These are phyloP conservation scores for Triticum turgidum DNA, from an alignment of 176 grass and related monocot genomes.

Conservation along the genomic window DNA sequence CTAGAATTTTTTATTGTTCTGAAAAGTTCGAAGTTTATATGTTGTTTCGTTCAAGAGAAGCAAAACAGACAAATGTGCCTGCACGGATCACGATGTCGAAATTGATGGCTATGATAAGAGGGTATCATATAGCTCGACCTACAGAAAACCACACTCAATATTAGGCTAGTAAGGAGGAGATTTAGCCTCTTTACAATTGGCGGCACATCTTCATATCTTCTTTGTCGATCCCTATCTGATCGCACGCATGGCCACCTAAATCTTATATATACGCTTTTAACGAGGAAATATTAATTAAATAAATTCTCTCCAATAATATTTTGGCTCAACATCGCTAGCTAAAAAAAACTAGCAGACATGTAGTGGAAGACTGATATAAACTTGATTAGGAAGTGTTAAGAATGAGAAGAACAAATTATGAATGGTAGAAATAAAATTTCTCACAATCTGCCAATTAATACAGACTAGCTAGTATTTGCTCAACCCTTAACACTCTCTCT, in stretches of 20 bases:
- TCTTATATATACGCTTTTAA: not conserved
- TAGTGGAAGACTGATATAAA: not conserved
- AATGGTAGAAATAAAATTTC: not conserved
- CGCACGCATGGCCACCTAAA: not conserved
- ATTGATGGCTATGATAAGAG: no score
- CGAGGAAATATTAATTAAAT: not conserved
- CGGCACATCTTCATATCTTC: not conserved
- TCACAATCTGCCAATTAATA: constrained; percentile 10
- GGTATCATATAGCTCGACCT: no score
- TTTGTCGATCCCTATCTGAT: not conserved
- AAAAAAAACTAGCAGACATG: not conserved
- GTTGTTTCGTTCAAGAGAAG: no score
- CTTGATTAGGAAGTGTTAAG: not conserved
- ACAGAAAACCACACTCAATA: not conserved
- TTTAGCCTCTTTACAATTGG: constrained; percentile 4
- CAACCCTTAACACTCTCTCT: not conserved
- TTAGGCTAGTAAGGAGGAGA: constrained; percentile 1
- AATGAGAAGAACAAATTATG: not conserved
- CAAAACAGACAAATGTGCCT: no score
- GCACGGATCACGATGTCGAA: no score
- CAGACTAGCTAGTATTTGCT: constrained; percentile 22
- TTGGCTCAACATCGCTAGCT: not conserved
- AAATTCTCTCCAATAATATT: not conserved
- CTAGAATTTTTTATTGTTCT: no score
- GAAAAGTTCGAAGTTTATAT: no score